These are phyloP conservation scores for Prinsepia uniflora DNA, from an alignment of 306 rosid genomes.

Conservation along the genomic window DNA sequence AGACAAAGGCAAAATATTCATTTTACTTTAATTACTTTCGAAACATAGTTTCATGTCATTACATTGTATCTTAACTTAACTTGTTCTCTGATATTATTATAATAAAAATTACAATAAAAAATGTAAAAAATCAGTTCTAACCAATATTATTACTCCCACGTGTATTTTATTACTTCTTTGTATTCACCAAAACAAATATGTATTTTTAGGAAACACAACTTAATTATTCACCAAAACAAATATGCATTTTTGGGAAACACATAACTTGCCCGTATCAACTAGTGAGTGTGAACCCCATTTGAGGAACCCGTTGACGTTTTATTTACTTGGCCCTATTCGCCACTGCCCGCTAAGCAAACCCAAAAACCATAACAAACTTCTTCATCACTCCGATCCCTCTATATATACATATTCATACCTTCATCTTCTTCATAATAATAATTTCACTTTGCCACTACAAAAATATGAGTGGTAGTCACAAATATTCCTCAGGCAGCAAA, in stretches of 20 bases:
- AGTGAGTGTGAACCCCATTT: neutral
- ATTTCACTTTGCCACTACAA: neutral
- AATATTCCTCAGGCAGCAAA: constrained; percentile 28
- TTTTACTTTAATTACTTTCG: too few relatives aligned
- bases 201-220: neutral
- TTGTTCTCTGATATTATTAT: too few relatives aligned
- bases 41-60: too few relatives aligned
- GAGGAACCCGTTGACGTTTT: constrained; percentile 24
- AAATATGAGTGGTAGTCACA: constrained; percentile 30
- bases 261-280: neutral
- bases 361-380: neutral
- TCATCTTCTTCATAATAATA: neutral
- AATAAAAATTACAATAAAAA: too few relatives aligned
- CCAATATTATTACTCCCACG: too few relatives aligned
- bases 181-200: neutral
- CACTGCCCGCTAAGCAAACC: neutral
- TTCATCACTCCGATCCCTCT: neutral
- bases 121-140: too few relatives aligned
- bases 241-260: neutral
- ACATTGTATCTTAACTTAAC: too few relatives aligned
- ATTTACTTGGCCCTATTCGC: constrained; percentile 21
- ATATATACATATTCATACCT: neutral
- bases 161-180: neutral
- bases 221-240: neutral
- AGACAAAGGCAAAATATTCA: too few relatives aligned